Evolutionary conservation across 75 land plant species (phyloP), one percentile per base, ranked within the genome.

Genomic region (Ceratopteris richardii): DNA sequence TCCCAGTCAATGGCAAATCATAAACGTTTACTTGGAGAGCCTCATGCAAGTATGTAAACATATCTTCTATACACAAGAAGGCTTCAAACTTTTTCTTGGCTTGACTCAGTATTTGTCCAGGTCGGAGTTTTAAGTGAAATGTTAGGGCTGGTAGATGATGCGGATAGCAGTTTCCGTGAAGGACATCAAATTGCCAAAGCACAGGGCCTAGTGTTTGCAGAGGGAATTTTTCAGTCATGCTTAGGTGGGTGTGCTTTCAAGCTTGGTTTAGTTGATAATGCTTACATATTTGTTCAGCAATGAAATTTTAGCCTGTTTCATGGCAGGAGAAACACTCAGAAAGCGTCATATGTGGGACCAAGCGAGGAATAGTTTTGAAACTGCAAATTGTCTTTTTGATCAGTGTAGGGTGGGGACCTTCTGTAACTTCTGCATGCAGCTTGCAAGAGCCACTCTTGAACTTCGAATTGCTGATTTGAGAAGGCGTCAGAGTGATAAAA

Each of bases 21-120:
- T 85, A 51, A 70, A 72, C 22, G 76, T 85, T 67, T 93, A 88
- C 47, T 70, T 93, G 57, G 94, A 93, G 61, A 87, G 89, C 68
- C 62, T 60, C 23, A 79, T 88, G 68, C 90, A 93, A 89, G 88
- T 88, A 17, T 54, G 13, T 6, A 23, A 7, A 2, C 33, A 24
- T 47, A 40, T 40, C 14, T 43, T 40, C 29, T 61, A 21, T 51
- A 63, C 27, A n/a, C n/a, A 2, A 5, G 10, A 3, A 25, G 14
- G 46, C 14, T 24, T 61, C 31, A 61, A 61, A 1, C 26, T 29
- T 20, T 2, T 60, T 25, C 27, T 54, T 21, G n/a, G n/a, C n/a
- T n/a, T 18, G 28, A 28, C 26, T 60, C 51, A 20, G 28, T 16
- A 12, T 40, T 46, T 59, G 18, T 44, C 42, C 21, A 84, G 89